Conservation (phyloP, 1,284 basidiomycete species). For the Sporisorium graminicola region DNA sequence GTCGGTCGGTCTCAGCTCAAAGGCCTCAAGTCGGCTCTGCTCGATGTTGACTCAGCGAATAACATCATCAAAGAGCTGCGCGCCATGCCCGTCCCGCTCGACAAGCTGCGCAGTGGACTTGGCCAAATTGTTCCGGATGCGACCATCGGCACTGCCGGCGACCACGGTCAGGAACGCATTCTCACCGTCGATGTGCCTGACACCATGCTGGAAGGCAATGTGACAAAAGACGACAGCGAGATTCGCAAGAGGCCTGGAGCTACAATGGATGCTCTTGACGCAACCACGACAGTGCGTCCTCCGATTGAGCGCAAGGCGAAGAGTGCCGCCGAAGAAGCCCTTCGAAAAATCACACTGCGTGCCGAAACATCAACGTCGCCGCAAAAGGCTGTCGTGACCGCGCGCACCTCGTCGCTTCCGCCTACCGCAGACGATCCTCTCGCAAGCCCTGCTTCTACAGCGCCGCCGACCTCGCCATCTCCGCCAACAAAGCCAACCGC, state of each 20-base stretch:
- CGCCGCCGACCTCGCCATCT: not conserved
- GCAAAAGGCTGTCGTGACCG: constrained; percentile 24
- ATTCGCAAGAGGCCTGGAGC: constrained; percentile 31
- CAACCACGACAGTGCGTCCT: constrained; percentile 16
- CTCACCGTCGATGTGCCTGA: constrained; percentile 32
- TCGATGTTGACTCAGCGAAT: constrained; percentile 57
- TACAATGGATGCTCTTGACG: constrained; percentile 10
- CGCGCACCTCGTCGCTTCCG: constrained; percentile 41
- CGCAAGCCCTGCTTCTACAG: not conserved
- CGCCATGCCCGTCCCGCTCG: constrained; percentile 47
- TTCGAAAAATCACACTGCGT: constrained; percentile 31
- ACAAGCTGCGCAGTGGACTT: constrained; percentile 28
- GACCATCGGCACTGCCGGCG: constrained; percentile 43
- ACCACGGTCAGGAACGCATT: constrained; percentile 48
- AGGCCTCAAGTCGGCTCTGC: constrained; percentile 57
- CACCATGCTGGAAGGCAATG: constrained; percentile 7
- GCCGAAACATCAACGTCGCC: constrained; percentile 18
- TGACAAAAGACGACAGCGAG: constrained; percentile 43
- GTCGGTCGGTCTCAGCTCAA: constrained; percentile 48
- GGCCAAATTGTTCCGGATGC: constrained; percentile 27
- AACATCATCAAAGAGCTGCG: constrained; percentile 62
- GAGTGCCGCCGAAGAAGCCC: constrained; percentile 50
- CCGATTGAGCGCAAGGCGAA: constrained; percentile 21
- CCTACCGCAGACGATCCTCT: constrained; percentile 13
- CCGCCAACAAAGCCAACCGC: not conserved